These are phyloP conservation scores for Lasiodiplodia citricola DNA, from an alignment of 2,329 filamentous ascomycete species.

Conservation along the genomic window DNA sequence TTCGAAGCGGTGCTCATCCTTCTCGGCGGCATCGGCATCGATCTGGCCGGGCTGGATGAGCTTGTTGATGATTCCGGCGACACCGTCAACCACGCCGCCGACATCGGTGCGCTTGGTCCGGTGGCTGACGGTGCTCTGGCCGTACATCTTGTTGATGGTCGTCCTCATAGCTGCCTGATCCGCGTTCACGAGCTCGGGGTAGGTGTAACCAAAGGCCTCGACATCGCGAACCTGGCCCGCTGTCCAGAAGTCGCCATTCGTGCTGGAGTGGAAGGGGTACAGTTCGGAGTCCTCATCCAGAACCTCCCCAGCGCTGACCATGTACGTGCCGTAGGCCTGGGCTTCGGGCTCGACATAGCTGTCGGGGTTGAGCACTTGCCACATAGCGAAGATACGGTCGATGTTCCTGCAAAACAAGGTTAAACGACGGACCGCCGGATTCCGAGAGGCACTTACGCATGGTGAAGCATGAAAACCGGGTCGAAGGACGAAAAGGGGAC, in stretches of 20 bases:
- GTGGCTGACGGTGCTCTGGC: conserved; percentile 42
- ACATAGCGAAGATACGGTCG: conserved; percentile 76
- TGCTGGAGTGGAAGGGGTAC: conserved; percentile 69
- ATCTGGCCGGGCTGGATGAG: conserved; percentile 27
- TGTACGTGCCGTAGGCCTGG: conserved; percentile 64
- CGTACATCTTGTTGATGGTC: conserved; percentile 67
- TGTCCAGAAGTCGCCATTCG: conserved; percentile 69
- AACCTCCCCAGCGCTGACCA: conserved; percentile 59
- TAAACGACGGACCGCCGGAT: background rate
- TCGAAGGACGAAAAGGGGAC: conserved; percentile 79
- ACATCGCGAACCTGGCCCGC: conserved; percentile 66
- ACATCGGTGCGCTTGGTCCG: conserved; percentile 28
- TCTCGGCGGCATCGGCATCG: conserved; percentile 42
- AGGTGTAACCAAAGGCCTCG: conserved; percentile 73
- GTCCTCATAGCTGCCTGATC: conserved; percentile 49
- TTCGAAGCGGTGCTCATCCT: conserved; percentile 53
- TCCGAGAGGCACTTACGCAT: conserved; percentile 48
- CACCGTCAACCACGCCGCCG: conserved; percentile 14
- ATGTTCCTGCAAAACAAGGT: conserved; percentile 58
- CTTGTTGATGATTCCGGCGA: conserved; percentile 26
- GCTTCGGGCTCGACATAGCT: conserved; percentile 67
- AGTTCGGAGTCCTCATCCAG: conserved; percentile 64
- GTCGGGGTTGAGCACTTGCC: conserved; percentile 74
- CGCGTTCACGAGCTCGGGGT: conserved; percentile 64
- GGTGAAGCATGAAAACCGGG: conserved; percentile 79